These are phyloP conservation scores for Dactylonectria estremocensis DNA, from an alignment of 2,329 filamentous ascomycete species.

Conservation along the genomic window DNA sequence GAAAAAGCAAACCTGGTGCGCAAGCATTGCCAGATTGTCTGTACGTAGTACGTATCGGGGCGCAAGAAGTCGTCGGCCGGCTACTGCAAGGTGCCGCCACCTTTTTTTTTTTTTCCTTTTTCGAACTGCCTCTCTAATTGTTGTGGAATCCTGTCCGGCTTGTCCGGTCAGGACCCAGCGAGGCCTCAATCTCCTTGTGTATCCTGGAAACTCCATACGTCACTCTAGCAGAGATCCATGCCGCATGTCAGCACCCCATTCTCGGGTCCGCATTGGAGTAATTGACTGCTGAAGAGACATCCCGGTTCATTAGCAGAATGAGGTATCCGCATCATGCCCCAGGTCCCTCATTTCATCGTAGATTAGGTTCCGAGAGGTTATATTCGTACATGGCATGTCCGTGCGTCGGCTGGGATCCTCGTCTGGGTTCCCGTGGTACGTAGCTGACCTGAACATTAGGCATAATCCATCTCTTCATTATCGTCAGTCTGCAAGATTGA, in stretches of 20 bases:
- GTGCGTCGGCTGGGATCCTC: slow-evolving; percentile 16
- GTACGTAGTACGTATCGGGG: too few relatives aligned
- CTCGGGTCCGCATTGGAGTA: background rate
- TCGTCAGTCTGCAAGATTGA: background rate
- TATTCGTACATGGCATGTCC: slow-evolving; percentile 20
- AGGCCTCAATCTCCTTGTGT: slow-evolving; percentile 20
- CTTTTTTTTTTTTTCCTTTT: slow-evolving; percentile 24
- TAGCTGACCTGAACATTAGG: slow-evolving; percentile 3
- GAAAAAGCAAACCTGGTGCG: slow-evolving; percentile 35
- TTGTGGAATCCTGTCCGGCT: slow-evolving; percentile 17
- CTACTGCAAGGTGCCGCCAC: slow-evolving; percentile 29
- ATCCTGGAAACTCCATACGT: background rate
- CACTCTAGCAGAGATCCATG: background rate
- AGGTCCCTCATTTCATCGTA: slow-evolving; percentile 28
- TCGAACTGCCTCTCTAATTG: slow-evolving; percentile 20
- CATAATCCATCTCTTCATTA: slow-evolving; percentile 7
- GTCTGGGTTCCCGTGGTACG: slow-evolving; percentile 5
- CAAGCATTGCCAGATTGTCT: slow-evolving; percentile 22
- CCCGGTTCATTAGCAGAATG: background rate
- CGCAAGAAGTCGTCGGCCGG: slow-evolving; percentile 19
- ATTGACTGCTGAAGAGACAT: background rate
- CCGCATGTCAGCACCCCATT: background rate
- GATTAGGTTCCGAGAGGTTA: slow-evolving; percentile 21
- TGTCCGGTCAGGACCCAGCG: slow-evolving; percentile 11
- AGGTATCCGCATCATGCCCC: background rate